Percentiles rank a stretch among this genome's conserved stretches.
Evolutionary conservation across 176 grass and related monocot species (phyloP).

Genomic region (barley (Hordeum vulgare)): DNA sequence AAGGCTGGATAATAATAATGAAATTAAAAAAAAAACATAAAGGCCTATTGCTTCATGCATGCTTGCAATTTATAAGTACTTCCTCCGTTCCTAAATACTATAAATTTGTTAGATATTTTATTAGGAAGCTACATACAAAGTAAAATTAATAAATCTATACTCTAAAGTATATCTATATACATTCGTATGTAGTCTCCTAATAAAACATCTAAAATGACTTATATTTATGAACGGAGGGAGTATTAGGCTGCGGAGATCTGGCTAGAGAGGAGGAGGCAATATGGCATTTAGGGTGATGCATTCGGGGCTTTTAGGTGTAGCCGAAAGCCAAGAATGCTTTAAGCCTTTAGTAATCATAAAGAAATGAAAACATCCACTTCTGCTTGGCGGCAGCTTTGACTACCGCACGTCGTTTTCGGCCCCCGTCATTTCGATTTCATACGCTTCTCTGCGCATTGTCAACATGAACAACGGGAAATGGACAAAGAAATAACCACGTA

Average conservation of each 20-base stretch:
- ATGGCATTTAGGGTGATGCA: neutral
- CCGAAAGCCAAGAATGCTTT: neutral
- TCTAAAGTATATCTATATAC: too few relatives aligned
- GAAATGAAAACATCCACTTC: neutral
- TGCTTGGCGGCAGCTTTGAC: neutral
- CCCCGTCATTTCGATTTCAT: neutral
- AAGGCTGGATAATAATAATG: neutral
- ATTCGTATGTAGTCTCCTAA: too few relatives aligned
- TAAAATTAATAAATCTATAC: too few relatives aligned
- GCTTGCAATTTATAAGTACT: neutral
- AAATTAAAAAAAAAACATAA: neutral
- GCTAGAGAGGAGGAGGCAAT: neutral
- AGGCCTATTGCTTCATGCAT: too few relatives aligned
- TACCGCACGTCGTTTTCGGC: neutral
- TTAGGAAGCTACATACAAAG: too few relatives aligned
- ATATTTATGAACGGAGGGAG: too few relatives aligned
- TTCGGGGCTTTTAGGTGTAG: constrained; percentile 5
- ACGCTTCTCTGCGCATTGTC: neutral
- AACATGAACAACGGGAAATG: neutral
- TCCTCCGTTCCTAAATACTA: too few relatives aligned
- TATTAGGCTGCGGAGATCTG: neutral
- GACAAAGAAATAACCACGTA: neutral
- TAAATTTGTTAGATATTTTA: too few relatives aligned
- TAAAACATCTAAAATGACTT: too few relatives aligned
- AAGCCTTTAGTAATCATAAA: too few relatives aligned